phyloP scores from a whole-genome alignment of 2,329 filamentous ascomycete genomes.

The Ophioceras dolichostomum region DNA sequence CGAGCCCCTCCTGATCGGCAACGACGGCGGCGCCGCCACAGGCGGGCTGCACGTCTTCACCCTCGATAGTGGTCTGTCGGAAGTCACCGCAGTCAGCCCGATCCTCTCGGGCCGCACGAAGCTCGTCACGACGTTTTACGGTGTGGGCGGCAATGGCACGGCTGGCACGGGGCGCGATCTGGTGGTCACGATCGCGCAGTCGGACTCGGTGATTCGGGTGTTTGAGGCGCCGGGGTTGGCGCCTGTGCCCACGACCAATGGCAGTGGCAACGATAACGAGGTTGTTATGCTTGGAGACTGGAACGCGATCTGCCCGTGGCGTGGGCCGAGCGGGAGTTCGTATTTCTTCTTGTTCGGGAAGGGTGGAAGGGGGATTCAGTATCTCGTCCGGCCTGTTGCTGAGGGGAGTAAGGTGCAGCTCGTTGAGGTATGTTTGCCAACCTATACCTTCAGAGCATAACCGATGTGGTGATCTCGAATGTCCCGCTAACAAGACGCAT shows the following conservation, averaged over 20 bases:
- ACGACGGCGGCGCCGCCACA: slow-evolving; percentile 28
- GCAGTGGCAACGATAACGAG: too few relatives aligned
- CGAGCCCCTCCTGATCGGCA: slow-evolving; percentile 27
- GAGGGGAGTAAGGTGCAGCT: slow-evolving; percentile 20
- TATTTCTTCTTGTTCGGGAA: slow-evolving; percentile 35
- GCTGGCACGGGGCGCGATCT: slow-evolving; percentile 14
- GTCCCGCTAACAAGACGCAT: background rate
- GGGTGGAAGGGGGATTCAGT: slow-evolving; percentile 19
- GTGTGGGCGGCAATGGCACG: slow-evolving; percentile 13
- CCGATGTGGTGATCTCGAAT: background rate
- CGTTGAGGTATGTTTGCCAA: slow-evolving; percentile 22
- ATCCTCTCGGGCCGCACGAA: slow-evolving; percentile 30
- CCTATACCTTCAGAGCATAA: too few relatives aligned
- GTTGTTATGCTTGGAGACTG: slow-evolving; percentile 29
- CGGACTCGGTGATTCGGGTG: slow-evolving; percentile 27
- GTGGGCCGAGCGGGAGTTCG: slow-evolving; percentile 23
- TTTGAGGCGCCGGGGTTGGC: slow-evolving; percentile 20
- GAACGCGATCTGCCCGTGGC: slow-evolving; percentile 33
- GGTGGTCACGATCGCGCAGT: slow-evolving; percentile 27
- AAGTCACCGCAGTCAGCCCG: slow-evolving; percentile 17
- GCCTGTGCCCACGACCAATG: too few relatives aligned
- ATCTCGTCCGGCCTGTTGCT: slow-evolving; percentile 19
- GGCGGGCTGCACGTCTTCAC: slow-evolving; percentile 28
- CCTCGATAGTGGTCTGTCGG: slow-evolving; percentile 10
- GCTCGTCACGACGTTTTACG: slow-evolving; percentile 25